Base-by-base conservation (phyloP, 345 rosid genomes). In the Rubroshorea leprosula region DNA sequence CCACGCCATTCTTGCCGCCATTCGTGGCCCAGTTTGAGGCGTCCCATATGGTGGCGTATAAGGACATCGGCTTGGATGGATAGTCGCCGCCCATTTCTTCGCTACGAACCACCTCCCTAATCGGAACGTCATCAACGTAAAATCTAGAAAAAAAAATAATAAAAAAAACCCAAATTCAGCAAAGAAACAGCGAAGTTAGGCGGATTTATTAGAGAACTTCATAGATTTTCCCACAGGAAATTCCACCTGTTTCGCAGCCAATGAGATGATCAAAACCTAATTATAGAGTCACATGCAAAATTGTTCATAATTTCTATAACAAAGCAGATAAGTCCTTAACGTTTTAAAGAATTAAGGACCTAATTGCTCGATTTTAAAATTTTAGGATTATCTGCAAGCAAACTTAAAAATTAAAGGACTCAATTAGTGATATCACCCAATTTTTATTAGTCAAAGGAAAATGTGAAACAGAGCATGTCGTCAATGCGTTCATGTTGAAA, bases 1-100 rank as follows among this genome's bases (percentile, higher is more conserved):
- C 67, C 1, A 78, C 97, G 65, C 83, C 85, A 74, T 65, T 68
- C 62, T 72, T 80, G 0, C 99, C 99, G 0, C 99, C 96, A 0
- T 80, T 68, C 5, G 99, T 90, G 12, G 99, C 96, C 97, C 99
- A 93, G 51, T 62, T 77, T 0, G 99, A 90, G 5, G 87, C 97
- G 23, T 94, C 99, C 99, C 99, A 94, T n/a, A 90, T 87, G 0
- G 99, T 90, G 13, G 96, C 92, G 27, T 90, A 90, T 17, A 94
- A 52, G 1, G 88, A 39, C 99, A 94, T 90, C 15, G 99, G 97
- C 70, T 85, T 90, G 6, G 86, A 67, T 26, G 99, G 96, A 62
- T 74, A 93, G 38, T 93, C 99, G 0, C 71, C 70, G 0, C 90
- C 88, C 99, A 85, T 93, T 62, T 67, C 90, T 1, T 73, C 80